phyloP scores from a whole-genome alignment of 495 filamentous ascomycete species.

The Glutinoglossum americanum region DNA sequence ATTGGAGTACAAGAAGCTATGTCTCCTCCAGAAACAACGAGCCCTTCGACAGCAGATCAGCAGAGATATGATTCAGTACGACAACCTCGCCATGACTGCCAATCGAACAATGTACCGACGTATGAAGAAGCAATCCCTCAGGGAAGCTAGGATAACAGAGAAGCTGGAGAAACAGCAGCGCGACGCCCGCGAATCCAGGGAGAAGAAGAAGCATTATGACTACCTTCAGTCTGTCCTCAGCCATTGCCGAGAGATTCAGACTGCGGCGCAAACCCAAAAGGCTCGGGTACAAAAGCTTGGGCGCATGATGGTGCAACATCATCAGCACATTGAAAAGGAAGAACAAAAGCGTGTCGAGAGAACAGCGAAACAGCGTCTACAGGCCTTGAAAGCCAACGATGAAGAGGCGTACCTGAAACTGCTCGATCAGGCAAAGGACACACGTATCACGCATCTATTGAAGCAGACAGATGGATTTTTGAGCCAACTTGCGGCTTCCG shows the following conservation, averaged over 20 bases:
- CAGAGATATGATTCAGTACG: slow-evolving; percentile 73
- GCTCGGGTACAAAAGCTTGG: slow-evolving; percentile 64
- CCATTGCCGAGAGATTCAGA: slow-evolving; percentile 38
- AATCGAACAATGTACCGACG: slow-evolving; percentile 75
- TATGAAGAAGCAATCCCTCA: slow-evolving; percentile 86
- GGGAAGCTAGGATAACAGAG: slow-evolving; percentile 94
- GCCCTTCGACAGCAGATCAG: slow-evolving; percentile 66
- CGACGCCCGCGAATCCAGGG: slow-evolving; percentile 76
- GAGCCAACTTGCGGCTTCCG: slow-evolving; percentile 79
- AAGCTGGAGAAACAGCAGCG: slow-evolving; percentile 97
- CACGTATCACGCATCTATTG: slow-evolving; percentile 89
- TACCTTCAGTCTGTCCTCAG: slow-evolving; percentile 54
- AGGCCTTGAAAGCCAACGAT: slow-evolving; percentile 94
- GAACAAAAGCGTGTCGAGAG: slow-evolving; percentile 94
- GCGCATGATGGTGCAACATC: slow-evolving; percentile 64
- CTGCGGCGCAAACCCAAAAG: slow-evolving; percentile 40
- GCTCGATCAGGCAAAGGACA: slow-evolving; percentile 95
- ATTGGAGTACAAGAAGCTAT: slow-evolving; percentile 80
- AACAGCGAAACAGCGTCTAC: slow-evolving; percentile 96
- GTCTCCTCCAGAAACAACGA: slow-evolving; percentile 65
- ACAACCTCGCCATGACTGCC: slow-evolving; percentile 85
- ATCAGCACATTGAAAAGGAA: slow-evolving; percentile 94
- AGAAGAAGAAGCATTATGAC: slow-evolving; percentile 89
- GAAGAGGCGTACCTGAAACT: slow-evolving; percentile 95
- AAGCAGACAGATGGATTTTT: slow-evolving; percentile 94